Conservation (phyloP, 345 rosid genomes). For the Psidium friedrichsthalianum region DNA sequence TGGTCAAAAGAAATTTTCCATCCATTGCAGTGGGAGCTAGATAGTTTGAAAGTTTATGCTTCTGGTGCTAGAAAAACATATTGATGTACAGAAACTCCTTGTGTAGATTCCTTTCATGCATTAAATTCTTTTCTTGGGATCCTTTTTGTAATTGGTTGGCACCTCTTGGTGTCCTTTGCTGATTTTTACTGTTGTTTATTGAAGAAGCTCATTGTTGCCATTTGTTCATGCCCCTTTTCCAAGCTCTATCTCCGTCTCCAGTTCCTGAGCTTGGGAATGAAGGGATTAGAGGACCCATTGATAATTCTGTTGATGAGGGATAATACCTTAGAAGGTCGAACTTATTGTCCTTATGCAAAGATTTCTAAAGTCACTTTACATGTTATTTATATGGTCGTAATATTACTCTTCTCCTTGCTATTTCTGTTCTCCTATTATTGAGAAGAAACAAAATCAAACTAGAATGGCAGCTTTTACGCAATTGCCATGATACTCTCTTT, state of each 20-base stretch:
- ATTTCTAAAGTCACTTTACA: not conserved
- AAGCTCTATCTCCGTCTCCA: not conserved
- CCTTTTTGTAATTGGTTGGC: not conserved
- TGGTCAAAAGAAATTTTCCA: not conserved
- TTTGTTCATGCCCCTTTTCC: not conserved
- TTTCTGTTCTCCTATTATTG: not conserved
- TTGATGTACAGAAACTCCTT: not conserved
- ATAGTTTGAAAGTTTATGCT: not conserved
- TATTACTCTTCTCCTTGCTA: not conserved
- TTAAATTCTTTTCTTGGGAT: not conserved
- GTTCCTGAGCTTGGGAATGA: not conserved
- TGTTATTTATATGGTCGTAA: not conserved
- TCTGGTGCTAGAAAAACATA: not conserved
- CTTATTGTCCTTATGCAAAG: not conserved
- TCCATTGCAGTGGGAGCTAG: not conserved
- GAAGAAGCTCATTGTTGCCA: not conserved
- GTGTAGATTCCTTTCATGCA: not conserved
- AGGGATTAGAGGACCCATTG: not conserved
- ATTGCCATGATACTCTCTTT: not conserved
- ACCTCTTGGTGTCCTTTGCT: not conserved
- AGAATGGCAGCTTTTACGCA: not conserved
- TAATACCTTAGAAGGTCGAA: not conserved
- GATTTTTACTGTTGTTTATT: not conserved
- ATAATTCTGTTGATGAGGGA: not conserved
- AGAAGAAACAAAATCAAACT: not conserved